Base-by-base conservation (phyloP, 2,329 filamentous ascomycete species). In the Metarhizium anisopliae region DNA sequence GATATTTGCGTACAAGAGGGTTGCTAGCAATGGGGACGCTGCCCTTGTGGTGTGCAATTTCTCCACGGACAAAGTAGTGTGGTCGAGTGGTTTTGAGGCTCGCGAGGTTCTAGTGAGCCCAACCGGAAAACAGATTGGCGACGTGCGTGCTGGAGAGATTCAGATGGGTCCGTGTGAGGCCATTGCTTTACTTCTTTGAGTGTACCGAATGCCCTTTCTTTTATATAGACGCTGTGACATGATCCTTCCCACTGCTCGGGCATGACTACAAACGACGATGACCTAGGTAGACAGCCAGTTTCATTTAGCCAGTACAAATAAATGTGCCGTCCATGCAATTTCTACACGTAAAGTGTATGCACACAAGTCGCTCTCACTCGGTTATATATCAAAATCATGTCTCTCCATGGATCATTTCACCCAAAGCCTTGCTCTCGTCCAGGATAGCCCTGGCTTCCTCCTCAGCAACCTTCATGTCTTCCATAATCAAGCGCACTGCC, bases 341-440 rank as follows among this genome's bases (percentile, higher is more conserved):
- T 13, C 3, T 45, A 45, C 18, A 25, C 4, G 18, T 45, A 20
- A 6, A 20, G n/a, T 11, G 2, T 45, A 20, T 45, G 18, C n/a
- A 10, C 42, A 3, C 16, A 7, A 20, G 42, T 45, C 42, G 42
- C 42, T 20, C 6, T 45, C 42, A 14, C 42, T 45, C 42, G 3
- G 42, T 45, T 4, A 6, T 45, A 45, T 45, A 10, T 10, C 45
- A 49, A 36, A 10, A 47, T 67, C 56, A 70, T 25, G 59, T 53
- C 42, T 87, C 85, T 59, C 86, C 84, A 61, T 90, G 79, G 54
- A 93, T 64, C 60, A 89, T 72, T 62, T 85, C 78, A 1, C 87
- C 89, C 51, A 93, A 71, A 53, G 78, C 74, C 61, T 80, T 81
- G 67, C 89, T 90, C 59, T 87, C 81, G 59, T 78, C 73, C 64